Percentiles rank a stretch among this genome's conserved stretches.
Evolutionary conservation across 2,329 filamentous ascomycete genomes (phyloP).

Genomic region (Metarhizium album): DNA sequence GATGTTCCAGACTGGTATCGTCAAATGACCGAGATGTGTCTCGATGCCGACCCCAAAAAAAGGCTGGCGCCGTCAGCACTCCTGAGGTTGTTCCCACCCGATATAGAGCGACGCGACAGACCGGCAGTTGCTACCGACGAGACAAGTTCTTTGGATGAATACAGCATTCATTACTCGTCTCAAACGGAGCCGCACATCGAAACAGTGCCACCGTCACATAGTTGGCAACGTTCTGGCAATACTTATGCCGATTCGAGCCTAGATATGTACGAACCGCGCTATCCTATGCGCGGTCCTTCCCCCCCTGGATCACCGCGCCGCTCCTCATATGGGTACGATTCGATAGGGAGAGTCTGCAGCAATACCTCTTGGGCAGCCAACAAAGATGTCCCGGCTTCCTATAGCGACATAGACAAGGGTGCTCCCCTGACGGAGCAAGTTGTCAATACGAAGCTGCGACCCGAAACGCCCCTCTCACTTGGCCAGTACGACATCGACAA

Average conservation of each 20-base stretch:
- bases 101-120: constrained; percentile 7
- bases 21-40: constrained; percentile 62
- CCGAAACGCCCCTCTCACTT: constrained; percentile 1
- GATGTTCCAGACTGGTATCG: constrained; percentile 72
- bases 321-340: constrained; percentile 27
- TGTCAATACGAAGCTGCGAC: neutral
- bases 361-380: constrained; percentile 28
- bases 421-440: constrained; percentile 5
- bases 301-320: constrained; percentile 40
- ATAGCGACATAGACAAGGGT: constrained; percentile 23
- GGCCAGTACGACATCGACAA: constrained; percentile 1
- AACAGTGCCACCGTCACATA: constrained; percentile 29
- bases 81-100: constrained; percentile 53
- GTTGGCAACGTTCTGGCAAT: constrained; percentile 32
- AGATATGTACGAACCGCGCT: constrained; percentile 31
- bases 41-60: constrained; percentile 61
- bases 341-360: constrained; percentile 16
- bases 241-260: constrained; percentile 25
- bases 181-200: constrained; percentile 23
- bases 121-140: constrained; percentile 31
- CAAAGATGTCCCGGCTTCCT: constrained; percentile 27
- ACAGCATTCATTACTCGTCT: constrained; percentile 24
- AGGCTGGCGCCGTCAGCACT: constrained; percentile 65
- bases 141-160: constrained; percentile 27
- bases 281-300: constrained; percentile 40